Evolutionary conservation across 768 basidiomycete genomes (phyloP).

Genomic region (Tricholomella constricta): DNA sequence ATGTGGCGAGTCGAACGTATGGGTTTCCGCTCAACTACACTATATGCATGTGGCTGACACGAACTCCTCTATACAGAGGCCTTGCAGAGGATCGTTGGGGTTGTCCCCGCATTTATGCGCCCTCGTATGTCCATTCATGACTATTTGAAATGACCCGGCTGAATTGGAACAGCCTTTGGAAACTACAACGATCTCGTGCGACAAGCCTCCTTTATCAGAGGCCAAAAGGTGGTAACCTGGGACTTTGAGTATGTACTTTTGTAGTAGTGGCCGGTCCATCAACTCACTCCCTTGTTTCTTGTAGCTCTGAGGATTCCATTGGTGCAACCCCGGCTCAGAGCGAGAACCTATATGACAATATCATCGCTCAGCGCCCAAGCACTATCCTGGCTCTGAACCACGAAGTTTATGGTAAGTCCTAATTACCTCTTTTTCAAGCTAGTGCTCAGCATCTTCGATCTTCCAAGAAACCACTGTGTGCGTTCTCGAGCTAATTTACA

Average conservation of each 20-base stretch:
- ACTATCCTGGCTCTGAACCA: conserved; percentile 46
- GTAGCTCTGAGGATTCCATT: conserved; percentile 40
- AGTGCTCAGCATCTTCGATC: not conserved
- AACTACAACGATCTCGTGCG: conserved; percentile 50
- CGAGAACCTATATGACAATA: conserved; percentile 29
- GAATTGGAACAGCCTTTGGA: conserved; percentile 38
- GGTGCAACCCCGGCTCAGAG: conserved; percentile 37
- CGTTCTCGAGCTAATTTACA: too few relatives aligned
- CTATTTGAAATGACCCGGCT: not conserved
- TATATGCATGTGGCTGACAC: not conserved
- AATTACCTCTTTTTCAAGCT: too few relatives aligned
- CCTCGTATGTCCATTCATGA: conserved; percentile 33
- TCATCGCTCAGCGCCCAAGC: conserved; percentile 30
- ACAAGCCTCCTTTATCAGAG: conserved; percentile 34
- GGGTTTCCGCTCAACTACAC: conserved; percentile 8
- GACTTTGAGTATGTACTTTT: conserved; percentile 26
- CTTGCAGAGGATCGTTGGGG: conserved; percentile 42
- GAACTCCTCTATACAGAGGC: conserved; percentile 32
- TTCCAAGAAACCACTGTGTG: conserved; percentile 38
- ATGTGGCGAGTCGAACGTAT: conserved; percentile 48
- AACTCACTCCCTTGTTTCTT: not conserved
- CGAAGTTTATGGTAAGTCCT: conserved; percentile 36
- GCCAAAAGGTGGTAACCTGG: conserved; percentile 41
- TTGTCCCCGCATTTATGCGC: conserved; percentile 48
- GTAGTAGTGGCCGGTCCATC: not conserved